A percentile compares a stretch with the other conserved stretches of the same genome.
These are phyloP conservation scores for Dendrothele bispora DNA, from an alignment of 768 basidiomycete species.

Conservation along the genomic window DNA sequence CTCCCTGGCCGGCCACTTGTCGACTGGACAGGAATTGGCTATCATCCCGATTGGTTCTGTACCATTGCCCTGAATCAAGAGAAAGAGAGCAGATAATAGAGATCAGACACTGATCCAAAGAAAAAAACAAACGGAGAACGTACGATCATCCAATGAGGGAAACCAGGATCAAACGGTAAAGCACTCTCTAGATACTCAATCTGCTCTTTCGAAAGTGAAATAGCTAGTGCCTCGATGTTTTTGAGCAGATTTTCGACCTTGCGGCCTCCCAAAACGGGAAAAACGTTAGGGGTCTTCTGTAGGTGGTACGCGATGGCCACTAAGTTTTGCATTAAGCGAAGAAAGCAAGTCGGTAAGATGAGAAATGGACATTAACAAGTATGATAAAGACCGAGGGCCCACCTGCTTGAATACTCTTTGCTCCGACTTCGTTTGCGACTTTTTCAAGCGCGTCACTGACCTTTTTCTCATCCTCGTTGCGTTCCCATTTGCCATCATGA, in stretches of 20 bases:
- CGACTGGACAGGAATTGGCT: no score
- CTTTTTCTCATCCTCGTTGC: conserved; percentile 25
- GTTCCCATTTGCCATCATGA: no score
- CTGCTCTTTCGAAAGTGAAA: conserved; percentile 44
- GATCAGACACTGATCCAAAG: no score
- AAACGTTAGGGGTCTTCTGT: conserved; percentile 53
- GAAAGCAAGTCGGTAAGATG: no score
- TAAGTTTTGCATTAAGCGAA: no score
- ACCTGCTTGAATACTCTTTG: conserved; percentile 34
- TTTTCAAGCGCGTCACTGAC: conserved; percentile 32
- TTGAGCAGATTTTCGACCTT: conserved; percentile 51
- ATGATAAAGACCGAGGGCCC: no score
- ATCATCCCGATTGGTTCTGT: no score
- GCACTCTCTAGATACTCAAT: conserved; percentile 44
- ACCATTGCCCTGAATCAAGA: no score
- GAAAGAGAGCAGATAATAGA: no score
- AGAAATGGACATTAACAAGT: no score
- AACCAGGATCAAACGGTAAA: conserved; percentile 46
- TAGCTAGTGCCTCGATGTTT: conserved; percentile 51
- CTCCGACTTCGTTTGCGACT: conserved; percentile 36
- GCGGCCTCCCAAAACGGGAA: conserved; percentile 51
- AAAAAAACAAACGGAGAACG: no score
- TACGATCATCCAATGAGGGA: conserved; percentile 37
- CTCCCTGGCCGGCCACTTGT: no score
- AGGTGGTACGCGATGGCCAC: conserved; percentile 49